phyloP scores from a whole-genome alignment of 768 basidiomycete species.

The Harrya chromipes region DNA sequence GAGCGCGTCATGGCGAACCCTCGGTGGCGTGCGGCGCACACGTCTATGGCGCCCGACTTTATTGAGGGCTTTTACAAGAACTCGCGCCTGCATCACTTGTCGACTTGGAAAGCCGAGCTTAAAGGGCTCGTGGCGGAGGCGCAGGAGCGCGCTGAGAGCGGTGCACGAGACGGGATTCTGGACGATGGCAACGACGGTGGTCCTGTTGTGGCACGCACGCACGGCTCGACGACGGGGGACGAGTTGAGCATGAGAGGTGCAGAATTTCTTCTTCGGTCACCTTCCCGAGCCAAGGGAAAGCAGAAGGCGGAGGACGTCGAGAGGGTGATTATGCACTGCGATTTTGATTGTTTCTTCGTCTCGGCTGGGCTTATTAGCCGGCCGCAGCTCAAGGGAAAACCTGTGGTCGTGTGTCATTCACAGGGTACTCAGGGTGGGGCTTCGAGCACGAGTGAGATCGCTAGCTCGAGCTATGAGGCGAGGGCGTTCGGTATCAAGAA shows the following conservation, averaged over 20 bases:
- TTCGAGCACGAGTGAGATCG: slow-evolving; percentile 90
- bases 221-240: background rate
- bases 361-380: slow-evolving; percentile 80
- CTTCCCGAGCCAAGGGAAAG: slow-evolving; percentile 49
- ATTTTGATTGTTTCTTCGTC: slow-evolving; percentile 98
- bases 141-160: slow-evolving; percentile 62
- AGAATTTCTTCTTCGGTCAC: slow-evolving; percentile 47
- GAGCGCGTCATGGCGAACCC: slow-evolving; percentile 78
- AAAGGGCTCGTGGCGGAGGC: slow-evolving; percentile 76
- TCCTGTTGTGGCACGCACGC: background rate
- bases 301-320: slow-evolving; percentile 47
- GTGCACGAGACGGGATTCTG: slow-evolving; percentile 11
- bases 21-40: slow-evolving; percentile 85
- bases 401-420: slow-evolving; percentile 94
- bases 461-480: slow-evolving; percentile 93
- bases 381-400: slow-evolving; percentile 81
- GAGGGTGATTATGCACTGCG: slow-evolving; percentile 84
- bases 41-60: slow-evolving; percentile 81
- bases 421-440: slow-evolving; percentile 69
- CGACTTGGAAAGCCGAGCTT: slow-evolving; percentile 90
- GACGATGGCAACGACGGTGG: background rate
- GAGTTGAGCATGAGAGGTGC: slow-evolving; percentile 53
- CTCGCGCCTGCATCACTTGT: slow-evolving; percentile 89
- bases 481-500: slow-evolving; percentile 83
- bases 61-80: slow-evolving; percentile 82